phyloP scores from a whole-genome alignment of 2,329 filamentous ascomycete genomes.

The Tolypocladium inflatum region DNA sequence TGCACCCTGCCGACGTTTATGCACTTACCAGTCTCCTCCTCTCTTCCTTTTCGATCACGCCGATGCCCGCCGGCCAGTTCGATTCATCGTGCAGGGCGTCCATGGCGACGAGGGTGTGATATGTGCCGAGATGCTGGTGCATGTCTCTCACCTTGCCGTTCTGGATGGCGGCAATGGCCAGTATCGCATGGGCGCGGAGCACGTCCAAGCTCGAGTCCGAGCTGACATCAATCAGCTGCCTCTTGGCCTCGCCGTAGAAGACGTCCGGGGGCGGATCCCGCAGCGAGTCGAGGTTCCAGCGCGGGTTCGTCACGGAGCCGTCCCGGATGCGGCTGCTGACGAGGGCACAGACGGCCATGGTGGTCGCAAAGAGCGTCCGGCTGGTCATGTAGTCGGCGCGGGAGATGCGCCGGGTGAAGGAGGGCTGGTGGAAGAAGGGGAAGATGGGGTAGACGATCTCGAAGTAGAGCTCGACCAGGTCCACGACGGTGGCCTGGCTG shows the following conservation, averaged over 20 bases:
- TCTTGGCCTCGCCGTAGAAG: slow-evolving; percentile 11
- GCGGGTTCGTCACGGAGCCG: slow-evolving; percentile 31
- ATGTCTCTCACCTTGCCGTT: slow-evolving; percentile 37
- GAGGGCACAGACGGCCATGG: slow-evolving; percentile 42
- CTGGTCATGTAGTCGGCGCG: slow-evolving; percentile 31
- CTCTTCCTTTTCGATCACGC: slow-evolving; percentile 36
- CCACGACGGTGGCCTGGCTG: slow-evolving; percentile 18
- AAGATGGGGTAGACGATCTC: slow-evolving; percentile 45
- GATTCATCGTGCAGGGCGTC: slow-evolving; percentile 42
- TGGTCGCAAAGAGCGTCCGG: slow-evolving; percentile 34
- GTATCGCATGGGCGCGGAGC: slow-evolving; percentile 24
- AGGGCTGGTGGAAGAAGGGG: slow-evolving; percentile 40
- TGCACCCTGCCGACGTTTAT: neutral
- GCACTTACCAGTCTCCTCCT: slow-evolving; percentile 30
- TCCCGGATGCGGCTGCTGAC: slow-evolving; percentile 38
- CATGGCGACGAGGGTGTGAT: slow-evolving; percentile 37
- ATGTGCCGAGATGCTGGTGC: slow-evolving; percentile 40
- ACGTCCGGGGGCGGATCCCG: slow-evolving; percentile 15
- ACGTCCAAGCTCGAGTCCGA: slow-evolving; percentile 5
- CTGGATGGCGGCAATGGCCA: slow-evolving; percentile 42
- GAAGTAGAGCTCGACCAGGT: slow-evolving; percentile 39
- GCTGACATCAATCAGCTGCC: slow-evolving; percentile 5
- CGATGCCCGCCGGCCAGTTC: slow-evolving; percentile 37
- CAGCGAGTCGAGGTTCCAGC: slow-evolving; percentile 30
- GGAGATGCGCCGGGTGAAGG: slow-evolving; percentile 27